Evolutionary conservation across 768 basidiomycete genomes (phyloP).

Genomic region (Naganishia antarctica): DNA sequence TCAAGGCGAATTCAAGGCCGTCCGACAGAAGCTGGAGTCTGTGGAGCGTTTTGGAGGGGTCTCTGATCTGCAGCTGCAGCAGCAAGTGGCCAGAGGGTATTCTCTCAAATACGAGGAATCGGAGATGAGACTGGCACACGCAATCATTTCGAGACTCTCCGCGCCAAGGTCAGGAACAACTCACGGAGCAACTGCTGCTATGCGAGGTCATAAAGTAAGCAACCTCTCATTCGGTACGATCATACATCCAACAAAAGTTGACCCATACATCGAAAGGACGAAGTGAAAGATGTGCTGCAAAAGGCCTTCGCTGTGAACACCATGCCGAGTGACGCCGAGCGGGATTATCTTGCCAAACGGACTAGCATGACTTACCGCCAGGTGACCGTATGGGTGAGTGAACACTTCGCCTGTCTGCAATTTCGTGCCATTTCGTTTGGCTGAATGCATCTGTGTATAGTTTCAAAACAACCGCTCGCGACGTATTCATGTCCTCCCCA

Average conservation of each 20-base stretch:
- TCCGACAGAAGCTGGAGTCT: neutral
- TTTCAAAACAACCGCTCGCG: conserved; percentile 27
- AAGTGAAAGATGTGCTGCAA: neutral
- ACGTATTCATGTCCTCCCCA: conserved; percentile 2
- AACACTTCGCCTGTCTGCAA: neutral
- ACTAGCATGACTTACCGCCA: conserved; percentile 17
- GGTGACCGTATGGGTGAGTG: conserved; percentile 25
- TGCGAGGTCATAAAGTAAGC: no score
- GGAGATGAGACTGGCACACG: neutral
- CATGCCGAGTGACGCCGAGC: conserved; percentile 17
- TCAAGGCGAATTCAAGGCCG: neutral
- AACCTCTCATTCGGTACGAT: no score
- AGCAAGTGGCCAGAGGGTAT: neutral
- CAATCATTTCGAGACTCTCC: neutral
- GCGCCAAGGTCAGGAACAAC: no score
- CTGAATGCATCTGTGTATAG: neutral
- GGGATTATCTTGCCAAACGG: conserved; percentile 2
- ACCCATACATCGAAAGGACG: neutral
- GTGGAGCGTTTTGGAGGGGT: neutral
- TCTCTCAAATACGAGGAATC: neutral
- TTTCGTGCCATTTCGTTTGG: neutral
- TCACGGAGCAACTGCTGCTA: no score
- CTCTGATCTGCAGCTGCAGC: neutral
- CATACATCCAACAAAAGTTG: no score
- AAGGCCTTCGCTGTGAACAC: conserved; percentile 13